Evolutionary conservation across 2,329 filamentous ascomycete species (phyloP).

Genomic region (Pseudocercospora macadamiae): DNA sequence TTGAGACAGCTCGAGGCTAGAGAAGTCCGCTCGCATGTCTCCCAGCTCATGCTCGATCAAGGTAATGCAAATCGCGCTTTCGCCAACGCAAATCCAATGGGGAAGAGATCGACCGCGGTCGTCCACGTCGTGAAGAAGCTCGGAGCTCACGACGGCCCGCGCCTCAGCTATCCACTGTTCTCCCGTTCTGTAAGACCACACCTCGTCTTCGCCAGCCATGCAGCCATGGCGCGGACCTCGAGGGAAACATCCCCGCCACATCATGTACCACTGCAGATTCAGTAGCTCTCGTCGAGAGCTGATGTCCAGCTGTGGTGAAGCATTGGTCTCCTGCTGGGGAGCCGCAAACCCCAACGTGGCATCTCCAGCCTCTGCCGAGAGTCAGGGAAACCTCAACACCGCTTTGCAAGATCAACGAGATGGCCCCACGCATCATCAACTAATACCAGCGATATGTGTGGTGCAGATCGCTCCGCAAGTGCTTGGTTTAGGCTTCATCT

Average conservation of each 20-base stretch:
- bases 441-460: background rate
- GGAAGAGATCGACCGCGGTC: background rate
- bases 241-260: background rate
- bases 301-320: background rate
- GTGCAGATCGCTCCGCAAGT: background rate
- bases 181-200: no score
- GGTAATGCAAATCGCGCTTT: background rate
- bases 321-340: no score
- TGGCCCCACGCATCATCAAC: background rate
- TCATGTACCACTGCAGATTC: background rate
- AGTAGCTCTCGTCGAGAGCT: no score
- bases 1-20: no score
- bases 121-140: background rate
- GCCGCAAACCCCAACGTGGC: no score
- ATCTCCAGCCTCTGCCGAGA: no score
- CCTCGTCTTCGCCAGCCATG: no score
- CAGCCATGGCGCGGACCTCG: background rate
- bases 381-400: no score
- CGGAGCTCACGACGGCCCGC: background rate
- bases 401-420: no score
- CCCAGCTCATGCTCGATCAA: background rate
- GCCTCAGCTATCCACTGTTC: no score
- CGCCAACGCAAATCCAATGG: background rate
- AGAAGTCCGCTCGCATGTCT: background rate
- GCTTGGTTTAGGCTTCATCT: background rate